These are phyloP conservation scores for Mycena venus DNA, from an alignment of 768 basidiomycete genomes.

Conservation along the genomic window DNA sequence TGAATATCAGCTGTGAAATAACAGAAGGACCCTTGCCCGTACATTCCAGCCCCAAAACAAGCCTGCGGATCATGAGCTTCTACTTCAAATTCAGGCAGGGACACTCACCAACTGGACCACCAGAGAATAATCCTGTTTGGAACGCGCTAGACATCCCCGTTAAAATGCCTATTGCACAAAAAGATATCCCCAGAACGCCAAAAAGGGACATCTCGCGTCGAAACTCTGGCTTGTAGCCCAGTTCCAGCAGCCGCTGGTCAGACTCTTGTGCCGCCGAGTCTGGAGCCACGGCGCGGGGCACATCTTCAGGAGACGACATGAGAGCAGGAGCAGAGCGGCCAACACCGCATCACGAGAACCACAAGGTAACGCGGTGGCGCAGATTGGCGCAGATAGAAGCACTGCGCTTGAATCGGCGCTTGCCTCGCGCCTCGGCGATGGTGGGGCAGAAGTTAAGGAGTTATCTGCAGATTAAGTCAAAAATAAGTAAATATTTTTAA, in stretches of 20 bases:
- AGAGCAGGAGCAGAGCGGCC: neutral
- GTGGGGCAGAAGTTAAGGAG: too few relatives aligned
- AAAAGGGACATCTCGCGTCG: slow-evolving; percentile 71
- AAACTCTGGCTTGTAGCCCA: slow-evolving; percentile 70
- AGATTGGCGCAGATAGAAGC: too few relatives aligned
- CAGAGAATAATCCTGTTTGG: slow-evolving; percentile 70
- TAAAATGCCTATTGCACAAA: slow-evolving; percentile 72
- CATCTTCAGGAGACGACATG: slow-evolving; percentile 17
- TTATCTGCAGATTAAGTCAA: too few relatives aligned
- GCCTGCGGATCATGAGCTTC: slow-evolving; percentile 32
- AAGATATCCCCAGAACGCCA: slow-evolving; percentile 71
- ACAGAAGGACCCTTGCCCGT: slow-evolving; percentile 26
- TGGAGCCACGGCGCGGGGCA: slow-evolving; percentile 22
- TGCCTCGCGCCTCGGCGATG: too few relatives aligned
- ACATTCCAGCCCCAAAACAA: slow-evolving; percentile 78
- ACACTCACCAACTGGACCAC: slow-evolving; percentile 62
- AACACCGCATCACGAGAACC: neutral
- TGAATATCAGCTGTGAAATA: neutral
- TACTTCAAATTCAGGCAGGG: neutral
- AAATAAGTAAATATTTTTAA: too few relatives aligned
- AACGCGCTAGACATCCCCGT: slow-evolving; percentile 74
- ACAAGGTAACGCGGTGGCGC: neutral
- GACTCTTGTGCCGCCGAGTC: slow-evolving; percentile 36
- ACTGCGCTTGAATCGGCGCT: too few relatives aligned
- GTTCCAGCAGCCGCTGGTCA: slow-evolving; percentile 61